Evolutionary conservation across 1,284 basidiomycete genomes (phyloP), one percentile per base, ranked within the genome.

Genomic region (Pyrrhoderma lamaoense): DNA sequence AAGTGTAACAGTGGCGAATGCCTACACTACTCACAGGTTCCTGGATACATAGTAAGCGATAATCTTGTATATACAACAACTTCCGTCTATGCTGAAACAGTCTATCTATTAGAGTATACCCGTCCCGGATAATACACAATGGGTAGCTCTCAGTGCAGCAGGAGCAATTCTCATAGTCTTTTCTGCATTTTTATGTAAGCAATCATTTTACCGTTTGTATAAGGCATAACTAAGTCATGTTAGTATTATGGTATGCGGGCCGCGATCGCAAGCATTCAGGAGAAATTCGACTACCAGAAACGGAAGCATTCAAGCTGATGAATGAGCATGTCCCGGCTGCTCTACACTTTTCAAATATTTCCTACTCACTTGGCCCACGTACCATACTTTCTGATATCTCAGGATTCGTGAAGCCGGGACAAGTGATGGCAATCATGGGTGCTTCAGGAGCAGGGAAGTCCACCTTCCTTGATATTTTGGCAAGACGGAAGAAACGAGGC

Each of bases 391-490:
- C 86, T 54, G 74, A 76, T 45, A 85, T 98, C 51, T 83, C 84
- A 0, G 95, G 94, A 2, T 76, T 78, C 3, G 87, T 90, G 36
- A 82, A 85, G 56, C 86, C 93, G 0, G 94, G 93, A 3, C 87
- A 93, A 65, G 73, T 97, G 38, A 80, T 94, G 70, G 94, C 93
- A 0, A 90, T 97, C 62, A 93, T 97, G 87, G 93, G 94, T 52
- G 91, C 93, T 0, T 95, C 92, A 0, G 95, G 95, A 16, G 93
- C 94, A 0, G 95, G 95, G 47, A 99, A 99, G 67, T 94, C 93
- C 1, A 96, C 95, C 0, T 80, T 98, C 62, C 81, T 99, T 43
- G 95, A 99, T 64, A 93, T 99, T 53, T 81, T 99, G 13, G 95
- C 94, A 2, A 76, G 90, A 47, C 93, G 93, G 65, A 70, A 77